phyloP scores from a whole-genome alignment of 2,329 filamentous ascomycete genomes.

The Pseudonectria foliicola region DNA sequence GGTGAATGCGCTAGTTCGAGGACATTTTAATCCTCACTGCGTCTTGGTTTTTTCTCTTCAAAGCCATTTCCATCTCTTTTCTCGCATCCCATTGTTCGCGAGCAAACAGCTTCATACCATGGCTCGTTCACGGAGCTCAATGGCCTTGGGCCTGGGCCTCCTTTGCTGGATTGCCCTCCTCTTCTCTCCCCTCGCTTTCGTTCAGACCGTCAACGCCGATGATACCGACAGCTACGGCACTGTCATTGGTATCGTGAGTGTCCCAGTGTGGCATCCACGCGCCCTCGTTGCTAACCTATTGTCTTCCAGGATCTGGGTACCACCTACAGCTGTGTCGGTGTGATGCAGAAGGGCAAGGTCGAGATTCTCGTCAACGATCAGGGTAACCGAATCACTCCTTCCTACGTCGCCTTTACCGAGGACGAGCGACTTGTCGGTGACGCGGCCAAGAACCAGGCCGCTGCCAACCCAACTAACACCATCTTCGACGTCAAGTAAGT shows the following conservation, averaged over 20 bases:
- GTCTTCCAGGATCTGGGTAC: slow-evolving; percentile 67
- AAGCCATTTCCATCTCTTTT: slow-evolving; percentile 10
- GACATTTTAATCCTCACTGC: slow-evolving; percentile 22
- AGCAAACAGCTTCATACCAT: slow-evolving; percentile 29
- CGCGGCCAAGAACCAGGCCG: slow-evolving; percentile 93
- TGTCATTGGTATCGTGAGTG: slow-evolving; percentile 80
- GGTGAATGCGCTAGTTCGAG: slow-evolving; percentile 26
- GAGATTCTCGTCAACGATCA: slow-evolving; percentile 96
- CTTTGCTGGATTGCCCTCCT: slow-evolving; percentile 88
- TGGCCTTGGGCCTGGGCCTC: slow-evolving; percentile 77
- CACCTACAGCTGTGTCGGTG: slow-evolving; percentile 83
- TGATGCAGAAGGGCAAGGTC: slow-evolving; percentile 92
- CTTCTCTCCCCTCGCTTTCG: slow-evolving; percentile 79
- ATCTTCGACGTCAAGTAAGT: slow-evolving; percentile 80
- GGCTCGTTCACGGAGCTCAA: slow-evolving; percentile 57
- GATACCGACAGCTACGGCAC: slow-evolving; percentile 75
- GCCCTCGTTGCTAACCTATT: slow-evolving; percentile 9
- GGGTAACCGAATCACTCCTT: slow-evolving; percentile 92
- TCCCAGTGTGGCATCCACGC: neutral
- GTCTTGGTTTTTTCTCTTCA: slow-evolving; percentile 15
- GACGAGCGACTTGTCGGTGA: slow-evolving; percentile 96
- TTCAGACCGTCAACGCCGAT: slow-evolving; percentile 67
- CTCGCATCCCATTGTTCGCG: slow-evolving; percentile 14
- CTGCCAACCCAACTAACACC: slow-evolving; percentile 68
- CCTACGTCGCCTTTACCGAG: slow-evolving; percentile 93